phyloP scores from a whole-genome alignment of 2,329 filamentous ascomycete species.

The Calycina marina region DNA sequence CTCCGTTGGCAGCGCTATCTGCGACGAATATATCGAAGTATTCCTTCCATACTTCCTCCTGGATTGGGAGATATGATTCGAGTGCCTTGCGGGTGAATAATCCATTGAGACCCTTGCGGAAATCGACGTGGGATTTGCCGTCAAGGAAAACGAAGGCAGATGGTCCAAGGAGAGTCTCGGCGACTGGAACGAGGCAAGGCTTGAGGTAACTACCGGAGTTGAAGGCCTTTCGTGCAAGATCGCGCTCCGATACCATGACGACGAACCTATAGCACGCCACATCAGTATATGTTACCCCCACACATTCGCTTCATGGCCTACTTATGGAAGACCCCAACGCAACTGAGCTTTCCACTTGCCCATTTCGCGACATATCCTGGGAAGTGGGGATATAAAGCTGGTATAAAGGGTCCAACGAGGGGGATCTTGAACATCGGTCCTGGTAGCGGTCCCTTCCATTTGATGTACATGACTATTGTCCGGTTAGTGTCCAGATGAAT shows the following conservation, averaged over 20 bases:
- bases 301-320: too few species aligned
- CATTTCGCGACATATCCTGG: slow-evolving; percentile 61
- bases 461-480: slow-evolving; percentile 41
- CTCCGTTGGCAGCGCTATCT: slow-evolving; percentile 36
- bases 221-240: slow-evolving; percentile 70
- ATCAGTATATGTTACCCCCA: too few species aligned
- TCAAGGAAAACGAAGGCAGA: slow-evolving; percentile 70
- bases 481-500: neutral
- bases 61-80: slow-evolving; percentile 54
- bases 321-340: slow-evolving; percentile 79
- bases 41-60: slow-evolving; percentile 56
- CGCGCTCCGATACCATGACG: slow-evolving; percentile 61
- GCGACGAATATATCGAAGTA: slow-evolving; percentile 57
- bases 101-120: slow-evolving; percentile 58
- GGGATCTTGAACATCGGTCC: slow-evolving; percentile 50
- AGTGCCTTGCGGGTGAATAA: slow-evolving; percentile 63
- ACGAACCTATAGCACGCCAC: slow-evolving; percentile 45
- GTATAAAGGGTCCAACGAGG: slow-evolving; percentile 61
- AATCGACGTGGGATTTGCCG: slow-evolving; percentile 63
- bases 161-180: slow-evolving; percentile 56
- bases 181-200: slow-evolving; percentile 64
- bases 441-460: slow-evolving; percentile 45
- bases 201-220: slow-evolving; percentile 63
- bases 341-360: slow-evolving; percentile 64
- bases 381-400: slow-evolving; percentile 62